Evolutionary conservation across 768 basidiomycete genomes (phyloP).

Genomic region (Pisolithus microcarpus): DNA sequence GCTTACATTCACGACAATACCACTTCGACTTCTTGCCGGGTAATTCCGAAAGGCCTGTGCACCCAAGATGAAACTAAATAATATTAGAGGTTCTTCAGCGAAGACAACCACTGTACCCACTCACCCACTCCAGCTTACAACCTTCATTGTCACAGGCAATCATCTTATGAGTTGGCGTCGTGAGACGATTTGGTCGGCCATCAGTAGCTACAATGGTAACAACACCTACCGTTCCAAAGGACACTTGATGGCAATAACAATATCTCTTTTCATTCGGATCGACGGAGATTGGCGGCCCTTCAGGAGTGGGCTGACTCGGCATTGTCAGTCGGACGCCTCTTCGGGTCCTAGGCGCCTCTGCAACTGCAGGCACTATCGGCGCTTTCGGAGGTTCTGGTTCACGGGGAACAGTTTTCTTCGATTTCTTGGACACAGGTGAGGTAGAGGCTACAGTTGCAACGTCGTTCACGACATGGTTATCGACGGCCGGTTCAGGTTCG

Average conservation of each 20-base stretch:
- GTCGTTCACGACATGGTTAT: too few relatives aligned
- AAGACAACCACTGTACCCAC: slow-evolving; percentile 21
- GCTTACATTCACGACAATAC: slow-evolving; percentile 63
- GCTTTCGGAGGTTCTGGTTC: slow-evolving; percentile 19
- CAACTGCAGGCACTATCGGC: slow-evolving; percentile 7
- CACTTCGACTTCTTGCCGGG: slow-evolving; percentile 55
- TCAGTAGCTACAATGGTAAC: slow-evolving; percentile 1
- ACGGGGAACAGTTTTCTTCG: slow-evolving; percentile 15
- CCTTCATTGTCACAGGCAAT: slow-evolving; percentile 72
- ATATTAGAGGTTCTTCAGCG: neutral
- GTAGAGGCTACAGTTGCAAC: neutral
- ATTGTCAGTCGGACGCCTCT: slow-evolving; percentile 30
- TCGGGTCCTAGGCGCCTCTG: slow-evolving; percentile 17
- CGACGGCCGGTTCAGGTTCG: neutral
- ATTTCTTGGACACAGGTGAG: neutral
- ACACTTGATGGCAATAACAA: slow-evolving; percentile 76
- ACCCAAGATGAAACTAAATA: slow-evolving; percentile 66
- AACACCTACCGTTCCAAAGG: slow-evolving; percentile 66
- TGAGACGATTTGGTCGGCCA: slow-evolving; percentile 2
- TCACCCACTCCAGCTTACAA: slow-evolving; percentile 80
- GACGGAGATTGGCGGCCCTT: slow-evolving; percentile 14
- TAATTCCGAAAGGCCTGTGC: slow-evolving; percentile 51
- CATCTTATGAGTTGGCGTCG: slow-evolving; percentile 47
- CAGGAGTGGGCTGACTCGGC: slow-evolving; percentile 22
- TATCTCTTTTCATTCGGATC: slow-evolving; percentile 55